Evolutionary conservation across 2,329 filamentous ascomycete genomes (phyloP).

Genomic region (Dryadomyces quercus-mongolicae): DNA sequence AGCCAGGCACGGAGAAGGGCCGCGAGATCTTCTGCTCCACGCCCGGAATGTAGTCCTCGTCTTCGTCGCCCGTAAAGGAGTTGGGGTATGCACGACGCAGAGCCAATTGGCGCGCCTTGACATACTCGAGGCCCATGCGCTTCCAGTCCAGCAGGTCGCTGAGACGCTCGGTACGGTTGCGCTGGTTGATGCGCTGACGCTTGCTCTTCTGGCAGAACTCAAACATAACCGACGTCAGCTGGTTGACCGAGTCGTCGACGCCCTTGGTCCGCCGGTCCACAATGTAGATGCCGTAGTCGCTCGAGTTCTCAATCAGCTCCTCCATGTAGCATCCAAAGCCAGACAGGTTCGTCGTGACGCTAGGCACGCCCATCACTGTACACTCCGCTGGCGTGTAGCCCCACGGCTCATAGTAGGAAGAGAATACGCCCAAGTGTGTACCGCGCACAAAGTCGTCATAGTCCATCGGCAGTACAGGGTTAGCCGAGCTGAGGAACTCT

Average conservation of each 20-base stretch:
- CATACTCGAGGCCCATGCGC: slow-evolving; percentile 98
- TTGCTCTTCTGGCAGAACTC: slow-evolving; percentile 90
- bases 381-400: slow-evolving; percentile 97
- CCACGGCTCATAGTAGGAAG: slow-evolving; percentile 99
- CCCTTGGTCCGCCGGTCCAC: slow-evolving; percentile 92
- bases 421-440: slow-evolving; percentile 89
- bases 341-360: slow-evolving; percentile 94
- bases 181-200: slow-evolving; percentile 95
- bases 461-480: slow-evolving; percentile 88
- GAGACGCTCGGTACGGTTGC: slow-evolving; percentile 88
- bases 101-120: slow-evolving; percentile 90
- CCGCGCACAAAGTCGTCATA: slow-evolving; percentile 98
- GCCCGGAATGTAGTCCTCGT: slow-evolving; percentile 82
- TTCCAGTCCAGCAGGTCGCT: slow-evolving; percentile 98
- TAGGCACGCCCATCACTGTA: slow-evolving; percentile 97
- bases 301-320: slow-evolving; percentile 93
- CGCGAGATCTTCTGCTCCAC: slow-evolving; percentile 92
- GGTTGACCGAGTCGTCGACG: slow-evolving; percentile 93
- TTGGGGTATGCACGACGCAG: slow-evolving; percentile 81
- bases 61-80: slow-evolving; percentile 71
- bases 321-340: slow-evolving; percentile 99
- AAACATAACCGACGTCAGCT: slow-evolving; percentile 84
- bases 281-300: slow-evolving; percentile 98
- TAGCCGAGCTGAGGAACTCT: slow-evolving; percentile 91
- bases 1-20: slow-evolving; percentile 87